phyloP scores from a whole-genome alignment of 345 rosid genomes.

The Linum trigynum region DNA sequence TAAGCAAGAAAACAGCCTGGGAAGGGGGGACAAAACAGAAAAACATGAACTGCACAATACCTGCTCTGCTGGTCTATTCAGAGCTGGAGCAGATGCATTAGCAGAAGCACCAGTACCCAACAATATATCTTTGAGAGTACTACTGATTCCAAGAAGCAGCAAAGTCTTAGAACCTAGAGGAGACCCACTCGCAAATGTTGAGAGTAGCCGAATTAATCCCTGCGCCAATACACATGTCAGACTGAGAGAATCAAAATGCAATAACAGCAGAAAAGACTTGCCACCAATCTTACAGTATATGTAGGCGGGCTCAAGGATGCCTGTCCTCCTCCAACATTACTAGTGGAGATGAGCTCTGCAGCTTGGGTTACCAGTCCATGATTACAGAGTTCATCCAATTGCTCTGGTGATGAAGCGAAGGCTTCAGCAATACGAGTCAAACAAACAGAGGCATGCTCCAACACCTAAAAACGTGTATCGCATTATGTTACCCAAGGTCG shows the following conservation, averaged over 20 bases:
- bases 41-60: conserved; percentile 23
- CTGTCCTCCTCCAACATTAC: conserved; percentile 89
- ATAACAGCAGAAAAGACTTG: neutral
- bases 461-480: conserved; percentile 45
- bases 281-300: conserved; percentile 54
- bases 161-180: conserved; percentile 86
- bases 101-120: conserved; percentile 80
- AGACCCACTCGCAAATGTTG: conserved; percentile 98
- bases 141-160: conserved; percentile 89
- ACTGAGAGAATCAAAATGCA: conserved; percentile 12
- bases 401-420: conserved; percentile 76
- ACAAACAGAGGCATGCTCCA: conserved; percentile 97
- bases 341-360: conserved; percentile 87
- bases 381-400: conserved; percentile 88
- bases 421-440: conserved; percentile 98
- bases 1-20: neutral
- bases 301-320: conserved; percentile 85
- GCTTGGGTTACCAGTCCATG: conserved; percentile 97
- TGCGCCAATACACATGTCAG: conserved; percentile 30
- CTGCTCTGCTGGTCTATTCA: conserved; percentile 97
- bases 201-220: conserved; percentile 93
- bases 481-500: conserved; percentile 3
- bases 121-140: conserved; percentile 83
- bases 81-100: conserved; percentile 77
- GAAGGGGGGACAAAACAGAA: too few species aligned